Percentiles rank a stretch among this genome's conserved stretches.
These are phyloP conservation scores for Isatis lusitanica DNA, from an alignment of 441 rosid species.

Conservation along the genomic window DNA sequence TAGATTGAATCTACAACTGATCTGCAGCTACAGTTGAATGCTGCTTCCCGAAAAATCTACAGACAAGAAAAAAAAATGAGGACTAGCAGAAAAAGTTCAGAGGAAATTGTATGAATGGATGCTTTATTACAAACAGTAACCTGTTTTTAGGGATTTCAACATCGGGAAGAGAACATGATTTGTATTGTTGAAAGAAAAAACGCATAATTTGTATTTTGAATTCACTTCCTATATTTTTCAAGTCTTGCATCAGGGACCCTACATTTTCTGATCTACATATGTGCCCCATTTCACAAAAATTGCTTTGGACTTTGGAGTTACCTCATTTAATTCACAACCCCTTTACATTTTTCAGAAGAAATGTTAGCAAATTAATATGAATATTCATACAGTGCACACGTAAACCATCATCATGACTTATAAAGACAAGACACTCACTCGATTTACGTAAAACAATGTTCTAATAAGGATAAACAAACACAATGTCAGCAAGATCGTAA, in stretches of 20 bases:
- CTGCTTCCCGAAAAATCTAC: conserved; percentile 1
- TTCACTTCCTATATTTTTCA: not conserved
- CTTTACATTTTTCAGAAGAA: too few relatives aligned
- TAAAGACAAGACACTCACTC: too few relatives aligned
- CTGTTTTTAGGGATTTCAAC: conserved; percentile 19
- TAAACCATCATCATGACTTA: too few relatives aligned
- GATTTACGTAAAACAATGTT: too few relatives aligned
- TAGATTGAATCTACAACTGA: conserved; percentile 9
- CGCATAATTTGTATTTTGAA: not conserved
- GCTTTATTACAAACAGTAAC: not conserved
- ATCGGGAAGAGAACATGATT: not conserved
- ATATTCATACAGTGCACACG: too few relatives aligned
- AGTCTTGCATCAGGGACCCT: conserved; percentile 6
- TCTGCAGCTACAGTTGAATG: conserved; percentile 12
- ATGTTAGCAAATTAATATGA: too few relatives aligned
- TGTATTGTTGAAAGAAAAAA: not conserved
- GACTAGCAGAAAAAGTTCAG: not conserved
- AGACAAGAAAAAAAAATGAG: not conserved
- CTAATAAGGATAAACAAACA: too few relatives aligned
- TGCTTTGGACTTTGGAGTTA: too few relatives aligned
- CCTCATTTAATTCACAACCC: too few relatives aligned
- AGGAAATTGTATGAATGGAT: not conserved
- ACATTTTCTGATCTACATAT: not conserved
- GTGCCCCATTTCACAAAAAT: not conserved
- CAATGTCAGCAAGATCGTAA: too few relatives aligned